Conservation (phyloP, 805 yeast species). For the Suhomyces kilbournensis region DNA sequence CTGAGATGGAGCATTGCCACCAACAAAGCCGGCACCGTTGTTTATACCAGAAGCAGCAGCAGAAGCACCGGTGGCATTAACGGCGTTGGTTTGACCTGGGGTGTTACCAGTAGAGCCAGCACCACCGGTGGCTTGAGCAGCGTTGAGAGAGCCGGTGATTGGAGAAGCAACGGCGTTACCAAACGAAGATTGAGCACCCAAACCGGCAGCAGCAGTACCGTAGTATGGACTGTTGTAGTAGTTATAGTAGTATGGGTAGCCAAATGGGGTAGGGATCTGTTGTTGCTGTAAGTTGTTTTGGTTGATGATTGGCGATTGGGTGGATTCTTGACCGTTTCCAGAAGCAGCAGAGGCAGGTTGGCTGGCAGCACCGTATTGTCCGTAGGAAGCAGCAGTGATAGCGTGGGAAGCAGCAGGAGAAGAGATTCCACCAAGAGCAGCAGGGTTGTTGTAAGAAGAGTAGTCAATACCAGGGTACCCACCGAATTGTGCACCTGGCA, state of each 20-base stretch:
- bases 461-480: conserved; percentile 46
- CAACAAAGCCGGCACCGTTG: conserved; percentile 11
- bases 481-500: conserved; percentile 41
- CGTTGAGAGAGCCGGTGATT: conserved; percentile 3
- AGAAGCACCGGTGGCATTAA: conserved; percentile 3
- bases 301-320: conserved; percentile 23
- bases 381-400: conserved; percentile 20
- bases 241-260: conserved; percentile 42
- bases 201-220: conserved; percentile 28
- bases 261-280: conserved; percentile 35
- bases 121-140: conserved; percentile 8
- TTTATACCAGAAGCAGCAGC: conserved; percentile 5
- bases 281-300: conserved; percentile 28
- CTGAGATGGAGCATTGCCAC: conserved; percentile 19
- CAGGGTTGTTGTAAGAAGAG: conserved; percentile 36
- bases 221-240: conserved; percentile 42
- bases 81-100: conserved; percentile 6
- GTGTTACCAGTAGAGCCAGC: conserved; percentile 10
- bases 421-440: conserved; percentile 27
- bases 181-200: conserved; percentile 21
- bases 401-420: conserved; percentile 28
- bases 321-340: conserved; percentile 17
- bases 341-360: conserved; percentile 15
- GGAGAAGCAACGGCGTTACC: conserved; percentile 13
- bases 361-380: conserved; percentile 18